phyloP scores from a whole-genome alignment of 2,329 filamentous ascomycete genomes.

The Neonectria magnoliae region DNA sequence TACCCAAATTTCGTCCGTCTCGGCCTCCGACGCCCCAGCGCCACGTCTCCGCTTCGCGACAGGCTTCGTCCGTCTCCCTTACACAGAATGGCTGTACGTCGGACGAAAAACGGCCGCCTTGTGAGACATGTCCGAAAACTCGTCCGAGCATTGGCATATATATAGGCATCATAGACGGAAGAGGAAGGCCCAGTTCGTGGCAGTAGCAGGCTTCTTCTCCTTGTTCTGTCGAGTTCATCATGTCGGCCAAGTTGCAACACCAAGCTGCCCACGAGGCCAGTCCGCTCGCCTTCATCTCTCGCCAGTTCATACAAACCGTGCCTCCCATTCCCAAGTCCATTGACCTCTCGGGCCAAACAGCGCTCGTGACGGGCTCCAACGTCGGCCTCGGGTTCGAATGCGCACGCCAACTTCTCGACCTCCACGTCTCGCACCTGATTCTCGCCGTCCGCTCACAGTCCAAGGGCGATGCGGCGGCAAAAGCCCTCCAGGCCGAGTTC shows the following conservation, averaged over 20 bases:
- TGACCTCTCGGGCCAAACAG: slow-evolving; percentile 50
- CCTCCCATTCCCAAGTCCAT: slow-evolving; percentile 35
- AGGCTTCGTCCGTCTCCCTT: not conserved
- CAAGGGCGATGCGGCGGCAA: slow-evolving; percentile 55
- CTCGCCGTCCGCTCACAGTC: slow-evolving; percentile 56
- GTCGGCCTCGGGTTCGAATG: slow-evolving; percentile 60
- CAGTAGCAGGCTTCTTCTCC: not conserved
- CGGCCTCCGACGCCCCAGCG: slow-evolving; percentile 30
- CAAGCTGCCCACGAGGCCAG: slow-evolving; percentile 36
- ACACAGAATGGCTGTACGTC: not conserved
- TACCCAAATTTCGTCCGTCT: slow-evolving; percentile 25
- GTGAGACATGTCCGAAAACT: slow-evolving; percentile 1
- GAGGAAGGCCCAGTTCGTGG: not conserved
- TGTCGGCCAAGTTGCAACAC: slow-evolving; percentile 35
- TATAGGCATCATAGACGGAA: not conserved
- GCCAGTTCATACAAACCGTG: slow-evolving; percentile 38
- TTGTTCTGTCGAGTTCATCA: slow-evolving; percentile 3
- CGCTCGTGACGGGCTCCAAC: slow-evolving; percentile 62
- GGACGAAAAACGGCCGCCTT: not conserved
- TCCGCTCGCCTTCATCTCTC: slow-evolving; percentile 37
- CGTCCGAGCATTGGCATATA: not conserved
- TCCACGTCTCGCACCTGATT: slow-evolving; percentile 55
- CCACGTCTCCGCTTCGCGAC: slow-evolving; percentile 1
- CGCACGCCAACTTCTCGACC: slow-evolving; percentile 52
- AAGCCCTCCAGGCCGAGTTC: slow-evolving; percentile 31